These are phyloP conservation scores for Plasmopara halstedii DNA, from an alignment of 352 stramenopile species.

Conservation along the genomic window DNA sequence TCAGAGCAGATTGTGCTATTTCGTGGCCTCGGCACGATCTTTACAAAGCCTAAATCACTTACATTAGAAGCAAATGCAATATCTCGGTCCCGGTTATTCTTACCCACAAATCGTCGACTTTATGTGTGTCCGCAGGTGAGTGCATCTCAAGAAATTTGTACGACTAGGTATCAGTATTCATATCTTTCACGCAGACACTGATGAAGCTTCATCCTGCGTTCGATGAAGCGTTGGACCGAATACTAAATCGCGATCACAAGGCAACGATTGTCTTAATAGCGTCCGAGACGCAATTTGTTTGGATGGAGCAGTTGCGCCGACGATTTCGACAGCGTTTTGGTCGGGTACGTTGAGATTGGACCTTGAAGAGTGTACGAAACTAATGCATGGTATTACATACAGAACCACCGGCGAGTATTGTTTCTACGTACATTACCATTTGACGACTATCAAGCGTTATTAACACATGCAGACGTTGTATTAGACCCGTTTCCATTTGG, in stretches of 20 bases:
- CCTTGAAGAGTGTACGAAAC: neutral
- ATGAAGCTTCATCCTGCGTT: slow-evolving; percentile 62
- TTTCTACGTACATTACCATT: slow-evolving; percentile 60
- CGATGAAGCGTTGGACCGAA: slow-evolving; percentile 32
- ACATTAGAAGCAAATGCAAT: slow-evolving; percentile 12
- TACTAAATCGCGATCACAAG: slow-evolving; percentile 29
- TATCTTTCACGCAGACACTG: slow-evolving; percentile 30
- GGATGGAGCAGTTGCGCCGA: slow-evolving; percentile 40
- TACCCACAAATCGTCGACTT: slow-evolving; percentile 34
- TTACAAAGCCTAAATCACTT: slow-evolving; percentile 18
- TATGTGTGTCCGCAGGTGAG: slow-evolving; percentile 51
- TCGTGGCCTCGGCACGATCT: slow-evolving; percentile 54
- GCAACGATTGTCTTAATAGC: slow-evolving; percentile 39
- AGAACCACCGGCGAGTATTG: slow-evolving; percentile 31
- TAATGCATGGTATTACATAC: neutral
- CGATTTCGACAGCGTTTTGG: slow-evolving; percentile 33
- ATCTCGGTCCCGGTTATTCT: slow-evolving; percentile 26
- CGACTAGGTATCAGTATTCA: neutral
- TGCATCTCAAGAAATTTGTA: neutral
- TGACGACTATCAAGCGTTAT: slow-evolving; percentile 42
- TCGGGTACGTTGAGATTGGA: slow-evolving; percentile 9
- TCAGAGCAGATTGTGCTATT: slow-evolving; percentile 71
- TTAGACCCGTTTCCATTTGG: slow-evolving; percentile 83
- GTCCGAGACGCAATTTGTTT: slow-evolving; percentile 37
- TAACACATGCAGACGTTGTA: slow-evolving; percentile 55